These are phyloP conservation scores for Pestalotiopsis sp. DNA, from an alignment of 2,329 filamentous ascomycete genomes.

Conservation along the genomic window DNA sequence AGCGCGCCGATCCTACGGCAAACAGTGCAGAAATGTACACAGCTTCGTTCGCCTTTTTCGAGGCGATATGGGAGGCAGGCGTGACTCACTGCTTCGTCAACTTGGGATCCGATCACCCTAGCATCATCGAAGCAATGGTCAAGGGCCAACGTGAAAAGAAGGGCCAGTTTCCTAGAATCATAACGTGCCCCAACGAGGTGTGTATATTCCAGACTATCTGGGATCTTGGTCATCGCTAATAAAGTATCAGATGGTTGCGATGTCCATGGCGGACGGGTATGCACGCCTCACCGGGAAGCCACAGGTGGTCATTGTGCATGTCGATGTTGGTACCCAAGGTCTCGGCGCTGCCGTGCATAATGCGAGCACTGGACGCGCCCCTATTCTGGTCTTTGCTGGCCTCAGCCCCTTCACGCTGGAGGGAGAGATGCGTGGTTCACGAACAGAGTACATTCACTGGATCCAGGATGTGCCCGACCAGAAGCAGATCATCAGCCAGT, in stretches of 20 bases:
- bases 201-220: neutral
- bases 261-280: slow-evolving; percentile 84
- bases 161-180: slow-evolving; percentile 69
- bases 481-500: slow-evolving; percentile 79
- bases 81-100: slow-evolving; percentile 58
- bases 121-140: slow-evolving; percentile 79
- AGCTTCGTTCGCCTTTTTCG: slow-evolving; percentile 70
- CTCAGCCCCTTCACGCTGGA: slow-evolving; percentile 77
- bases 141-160: slow-evolving; percentile 71
- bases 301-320: slow-evolving; percentile 78
- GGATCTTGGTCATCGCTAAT: neutral
- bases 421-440: slow-evolving; percentile 75
- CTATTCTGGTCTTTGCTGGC: slow-evolving; percentile 78
- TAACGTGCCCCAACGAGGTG: slow-evolving; percentile 82
- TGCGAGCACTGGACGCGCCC: slow-evolving; percentile 72
- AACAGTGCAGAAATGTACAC: slow-evolving; percentile 52
- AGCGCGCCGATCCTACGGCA: slow-evolving; percentile 14
- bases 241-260: slow-evolving; percentile 70
- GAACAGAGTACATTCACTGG: slow-evolving; percentile 87
- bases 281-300: slow-evolving; percentile 72
- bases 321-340: slow-evolving; percentile 81
- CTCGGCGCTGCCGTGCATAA: slow-evolving; percentile 81
- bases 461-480: slow-evolving; percentile 84
- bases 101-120: slow-evolving; percentile 73
- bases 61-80: slow-evolving; percentile 39